phyloP scores from a whole-genome alignment of 2,329 filamentous ascomycete genomes.

The Ramularia collo-cygni region DNA sequence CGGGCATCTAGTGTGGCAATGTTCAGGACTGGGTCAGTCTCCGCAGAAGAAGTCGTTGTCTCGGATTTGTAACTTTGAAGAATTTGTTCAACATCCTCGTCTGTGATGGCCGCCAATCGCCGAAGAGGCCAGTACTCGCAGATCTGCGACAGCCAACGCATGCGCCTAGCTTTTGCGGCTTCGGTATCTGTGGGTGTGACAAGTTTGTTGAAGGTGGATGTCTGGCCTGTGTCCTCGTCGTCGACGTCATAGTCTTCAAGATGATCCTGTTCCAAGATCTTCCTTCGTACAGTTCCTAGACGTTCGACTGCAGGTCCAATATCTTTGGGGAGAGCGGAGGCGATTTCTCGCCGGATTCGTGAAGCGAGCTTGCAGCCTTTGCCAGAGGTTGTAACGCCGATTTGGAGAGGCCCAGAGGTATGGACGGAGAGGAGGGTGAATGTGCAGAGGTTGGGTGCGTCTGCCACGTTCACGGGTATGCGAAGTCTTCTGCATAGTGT shows the following conservation, averaged over 20 bases:
- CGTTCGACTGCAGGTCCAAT: conserved; percentile 71
- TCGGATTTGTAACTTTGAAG: conserved; percentile 62
- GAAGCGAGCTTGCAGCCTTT: conserved; percentile 90
- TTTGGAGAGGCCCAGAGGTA: conserved; percentile 82
- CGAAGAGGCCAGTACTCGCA: conserved; percentile 98
- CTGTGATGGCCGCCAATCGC: conserved; percentile 69
- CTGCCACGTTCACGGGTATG: conserved; percentile 89
- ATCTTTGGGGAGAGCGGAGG: conserved; percentile 65
- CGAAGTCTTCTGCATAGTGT: conserved; percentile 67
- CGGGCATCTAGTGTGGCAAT: conserved; percentile 25
- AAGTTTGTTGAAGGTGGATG: conserved; percentile 75
- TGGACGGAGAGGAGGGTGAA: conserved; percentile 87
- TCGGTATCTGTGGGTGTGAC: conserved; percentile 67
- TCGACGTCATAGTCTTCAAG: conserved; percentile 42
- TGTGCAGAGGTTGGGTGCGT: conserved; percentile 77
- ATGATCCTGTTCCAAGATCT: conserved; percentile 70
- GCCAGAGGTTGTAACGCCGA: conserved; percentile 92
- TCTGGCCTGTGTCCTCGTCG: conserved; percentile 64
- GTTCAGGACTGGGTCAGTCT: conserved; percentile 24
- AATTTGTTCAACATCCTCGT: conserved; percentile 69
- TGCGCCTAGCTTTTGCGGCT: conserved; percentile 69
- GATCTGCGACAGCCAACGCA: conserved; percentile 90
- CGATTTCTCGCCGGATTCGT: conserved; percentile 80
- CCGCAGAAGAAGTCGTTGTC: conserved; percentile 24
- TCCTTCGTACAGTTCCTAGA: conserved; percentile 64